Conservation (phyloP, 1,139 yeast genomes). For the Diutina neorugosa region DNA sequence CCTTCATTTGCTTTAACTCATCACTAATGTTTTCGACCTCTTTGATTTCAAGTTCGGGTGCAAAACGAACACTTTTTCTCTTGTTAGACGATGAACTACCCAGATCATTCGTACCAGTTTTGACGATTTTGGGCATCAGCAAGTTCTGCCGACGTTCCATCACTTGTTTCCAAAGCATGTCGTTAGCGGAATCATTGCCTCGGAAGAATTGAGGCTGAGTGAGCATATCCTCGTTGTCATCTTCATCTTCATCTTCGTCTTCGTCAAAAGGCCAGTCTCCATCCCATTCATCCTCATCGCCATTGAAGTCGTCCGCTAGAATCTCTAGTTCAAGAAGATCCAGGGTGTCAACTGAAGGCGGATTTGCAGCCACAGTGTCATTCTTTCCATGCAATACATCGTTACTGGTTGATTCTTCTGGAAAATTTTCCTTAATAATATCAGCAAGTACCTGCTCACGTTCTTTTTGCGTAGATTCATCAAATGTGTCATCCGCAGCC, state of each 20-base stretch:
- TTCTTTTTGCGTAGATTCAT: conserved; percentile 4
- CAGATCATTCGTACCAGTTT: neutral
- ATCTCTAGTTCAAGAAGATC: conserved; percentile 28
- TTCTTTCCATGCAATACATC: conserved; percentile 5
- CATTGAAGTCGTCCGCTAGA: conserved; percentile 42
- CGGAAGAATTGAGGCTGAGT: conserved; percentile 5
- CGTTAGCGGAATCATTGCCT: conserved; percentile 5
- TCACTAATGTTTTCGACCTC: conserved; percentile 48
- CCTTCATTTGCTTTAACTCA: conserved; percentile 24
- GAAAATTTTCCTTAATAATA: conserved; percentile 10
- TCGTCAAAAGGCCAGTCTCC: conserved; percentile 23
- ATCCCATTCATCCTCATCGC: conserved; percentile 21
- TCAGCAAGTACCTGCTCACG: conserved; percentile 8
- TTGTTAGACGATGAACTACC: neutral
- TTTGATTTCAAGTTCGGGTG: conserved; percentile 39
- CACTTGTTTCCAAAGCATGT: conserved; percentile 10
- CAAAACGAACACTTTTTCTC: conserved; percentile 41
- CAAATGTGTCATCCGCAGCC: neutral
- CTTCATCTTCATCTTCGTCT: conserved; percentile 14
- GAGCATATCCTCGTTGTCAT: conserved; percentile 14
- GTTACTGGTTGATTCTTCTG: conserved; percentile 5
- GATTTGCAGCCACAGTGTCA: neutral
- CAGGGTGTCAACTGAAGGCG: conserved; percentile 7
- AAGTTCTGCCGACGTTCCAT: conserved; percentile 18
- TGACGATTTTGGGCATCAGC: conserved; percentile 5